Base-by-base conservation (phyloP, 352 stramenopile genomes). In the Globisporangium spiculum region DNA sequence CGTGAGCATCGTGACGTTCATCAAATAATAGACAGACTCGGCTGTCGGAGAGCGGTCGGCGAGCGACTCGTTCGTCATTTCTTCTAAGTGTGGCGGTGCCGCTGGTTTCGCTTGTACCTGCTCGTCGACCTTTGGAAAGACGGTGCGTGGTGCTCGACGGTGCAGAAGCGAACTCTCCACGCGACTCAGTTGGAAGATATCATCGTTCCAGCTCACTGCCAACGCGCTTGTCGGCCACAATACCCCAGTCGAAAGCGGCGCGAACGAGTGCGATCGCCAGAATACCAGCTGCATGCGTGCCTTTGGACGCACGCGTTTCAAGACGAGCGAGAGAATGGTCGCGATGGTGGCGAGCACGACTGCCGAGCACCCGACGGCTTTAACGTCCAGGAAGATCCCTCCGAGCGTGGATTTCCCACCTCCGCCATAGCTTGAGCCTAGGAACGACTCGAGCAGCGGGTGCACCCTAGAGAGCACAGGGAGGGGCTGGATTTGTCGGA, bases 1-100 rank as follows among this genome's bases (percentile, higher is more conserved):
- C 0, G 69, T 73, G 63, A 81, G 68, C 10, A 70, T 60, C 59
- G 65, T 65, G 53, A 77, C 63, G 50, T 78, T 78, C 52, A 73
- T 70, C 18, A 81, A 59, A 18, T 70, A 70, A 8, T 76, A 41
- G n/a, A 71, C 60, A 0, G 54, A 20, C 22, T 63, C 34, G 14
- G 55, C 27, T 4, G n/a, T 14, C 4, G 56, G 24, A 1, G 32
- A 59, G 20, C 48, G 69, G 67, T 67, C 56, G 65, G 3, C 66
- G n/a, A 61, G 55, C 63, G 53, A 46, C 14, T 44, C 36, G 14
- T 44, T 44, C 10, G 1, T 4, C 36, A 44, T 44, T 44, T 44
- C 36, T 44, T 12, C 4, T 14, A 14, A 4, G 36, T 44, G 36
- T 16, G 36, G 14, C 14, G 36, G 10, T 14, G 9, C 10, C 10